Conservation (phyloP, 2,329 filamentous ascomycete genomes). For the Cercospora sp. region DNA sequence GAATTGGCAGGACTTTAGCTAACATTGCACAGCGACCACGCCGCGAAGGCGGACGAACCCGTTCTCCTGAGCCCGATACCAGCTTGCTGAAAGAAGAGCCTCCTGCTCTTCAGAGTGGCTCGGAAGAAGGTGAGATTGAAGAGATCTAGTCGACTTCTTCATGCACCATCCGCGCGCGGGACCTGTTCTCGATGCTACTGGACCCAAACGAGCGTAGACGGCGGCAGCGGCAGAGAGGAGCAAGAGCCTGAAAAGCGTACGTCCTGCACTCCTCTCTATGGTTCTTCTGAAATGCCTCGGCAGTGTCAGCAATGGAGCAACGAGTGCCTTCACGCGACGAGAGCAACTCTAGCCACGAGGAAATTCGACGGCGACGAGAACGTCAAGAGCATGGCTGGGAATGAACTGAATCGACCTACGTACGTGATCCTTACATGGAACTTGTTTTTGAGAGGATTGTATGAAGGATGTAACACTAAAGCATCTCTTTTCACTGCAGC, state of each 20-base stretch:
- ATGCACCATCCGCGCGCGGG: neutral
- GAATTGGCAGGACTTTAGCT: too few species aligned
- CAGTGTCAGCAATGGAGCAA: neutral
- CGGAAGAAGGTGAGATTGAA: conserved; percentile 97
- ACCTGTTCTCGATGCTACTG: neutral
- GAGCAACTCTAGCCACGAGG: too few species aligned
- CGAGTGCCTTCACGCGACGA: too few species aligned
- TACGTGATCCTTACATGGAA: neutral
- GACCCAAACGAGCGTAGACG: neutral
- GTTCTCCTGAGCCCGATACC: conserved; percentile 26
- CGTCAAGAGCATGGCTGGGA: neutral
- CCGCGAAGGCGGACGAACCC: conserved; percentile 19
- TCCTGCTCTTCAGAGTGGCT: conserved; percentile 71
- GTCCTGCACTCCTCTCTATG: neutral
- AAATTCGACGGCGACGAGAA: neutral
- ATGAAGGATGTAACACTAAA: neutral
- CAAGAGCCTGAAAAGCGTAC: neutral
- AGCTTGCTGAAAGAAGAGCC: conserved; percentile 51
- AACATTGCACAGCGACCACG: conserved; percentile 23
- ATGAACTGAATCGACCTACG: neutral
- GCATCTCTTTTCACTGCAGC: neutral
- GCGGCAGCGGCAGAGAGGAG: neutral
- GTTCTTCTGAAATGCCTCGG: neutral
- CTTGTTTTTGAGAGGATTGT: neutral
- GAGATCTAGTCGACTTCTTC: conserved; percentile 54